A percentile compares a stretch with the other conserved stretches of the same genome.
Conservation (phyloP, 2,329 filamentous ascomycete genomes). For the Huntiella savannae region DNA sequence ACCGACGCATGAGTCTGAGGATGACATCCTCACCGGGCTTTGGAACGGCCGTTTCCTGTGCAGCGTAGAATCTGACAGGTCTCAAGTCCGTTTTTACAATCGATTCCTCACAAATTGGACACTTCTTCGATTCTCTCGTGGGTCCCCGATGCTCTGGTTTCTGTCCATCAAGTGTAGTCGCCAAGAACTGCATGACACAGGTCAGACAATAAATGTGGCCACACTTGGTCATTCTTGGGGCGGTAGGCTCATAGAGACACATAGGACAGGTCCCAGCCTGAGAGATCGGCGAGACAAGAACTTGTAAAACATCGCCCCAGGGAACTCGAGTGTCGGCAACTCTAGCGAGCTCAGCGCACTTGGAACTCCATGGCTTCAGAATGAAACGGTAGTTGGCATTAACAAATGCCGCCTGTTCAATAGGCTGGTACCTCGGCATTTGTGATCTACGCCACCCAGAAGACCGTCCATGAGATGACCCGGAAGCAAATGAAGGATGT, state of each 20-base stretch:
- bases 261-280: conserved; percentile 85
- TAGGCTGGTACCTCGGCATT: conserved; percentile 74
- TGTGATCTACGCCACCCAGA: conserved; percentile 39
- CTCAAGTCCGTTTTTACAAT: conserved; percentile 83
- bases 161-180: not conserved
- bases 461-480: too few species aligned
- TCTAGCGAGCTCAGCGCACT: conserved; percentile 57
- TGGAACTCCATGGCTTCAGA: conserved; percentile 59
- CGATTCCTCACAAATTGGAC: conserved; percentile 83
- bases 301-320: conserved; percentile 79
- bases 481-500: too few species aligned
- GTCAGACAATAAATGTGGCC: conserved; percentile 94
- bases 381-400: conserved; percentile 97
- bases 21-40: conserved; percentile 78
- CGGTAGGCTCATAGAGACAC: conserved; percentile 79
- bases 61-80: conserved; percentile 77
- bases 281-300: conserved; percentile 76
- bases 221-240: conserved; percentile 89
- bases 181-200: conserved; percentile 85
- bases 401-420: conserved; percentile 76
- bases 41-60: conserved; percentile 66
- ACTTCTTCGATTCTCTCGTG: conserved; percentile 61
- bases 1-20: conserved; percentile 64
- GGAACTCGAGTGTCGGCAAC: conserved; percentile 82
- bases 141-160: conserved; percentile 38